A percentile compares a stretch with the other conserved stretches of the same genome.
phyloP scores from a whole-genome alignment of 805 yeast species.

The Sungouiozyma ichnusensis region DNA sequence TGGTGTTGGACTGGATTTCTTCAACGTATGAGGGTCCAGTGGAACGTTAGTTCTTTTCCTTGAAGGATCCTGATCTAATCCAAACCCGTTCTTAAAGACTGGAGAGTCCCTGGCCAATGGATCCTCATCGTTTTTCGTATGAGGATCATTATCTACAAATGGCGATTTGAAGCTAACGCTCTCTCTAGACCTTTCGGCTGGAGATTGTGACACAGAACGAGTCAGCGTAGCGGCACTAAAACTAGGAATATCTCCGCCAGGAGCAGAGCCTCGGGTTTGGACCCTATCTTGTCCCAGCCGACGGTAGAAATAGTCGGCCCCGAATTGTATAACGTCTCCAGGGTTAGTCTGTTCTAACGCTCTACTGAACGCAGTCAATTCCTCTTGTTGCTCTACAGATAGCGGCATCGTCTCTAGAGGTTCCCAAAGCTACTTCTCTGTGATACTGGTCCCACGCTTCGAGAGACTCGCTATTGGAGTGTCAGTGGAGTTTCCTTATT shows the following conservation, averaged over 20 bases:
- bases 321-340: conserved; percentile 59
- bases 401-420: conserved; percentile 2
- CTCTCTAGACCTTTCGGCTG: conserved; percentile 3
- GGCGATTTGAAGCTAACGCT: conserved; percentile 44
- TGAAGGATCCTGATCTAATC: conserved; percentile 1
- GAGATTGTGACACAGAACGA: not conserved
- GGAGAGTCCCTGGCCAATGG: not conserved
- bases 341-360: conserved; percentile 50
- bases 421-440: not conserved
- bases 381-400: conserved; percentile 27
- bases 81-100: conserved; percentile 4
- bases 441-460: not conserved
- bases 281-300: conserved; percentile 46
- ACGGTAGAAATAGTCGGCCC: conserved; percentile 59
- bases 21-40: conserved; percentile 1
- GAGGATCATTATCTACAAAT: conserved; percentile 57
- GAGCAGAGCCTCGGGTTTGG: conserved; percentile 27
- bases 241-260: conserved; percentile 41
- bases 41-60: conserved; percentile 4
- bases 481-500: not conserved
- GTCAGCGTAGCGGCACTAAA: conserved; percentile 18
- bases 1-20: not conserved
- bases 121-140: conserved; percentile 27
- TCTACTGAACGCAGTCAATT: conserved; percentile 52
- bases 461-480: not conserved